These are phyloP conservation scores for Hymenoscyphus occultus DNA, from an alignment of 2,329 filamentous ascomycete genomes.

Conservation along the genomic window DNA sequence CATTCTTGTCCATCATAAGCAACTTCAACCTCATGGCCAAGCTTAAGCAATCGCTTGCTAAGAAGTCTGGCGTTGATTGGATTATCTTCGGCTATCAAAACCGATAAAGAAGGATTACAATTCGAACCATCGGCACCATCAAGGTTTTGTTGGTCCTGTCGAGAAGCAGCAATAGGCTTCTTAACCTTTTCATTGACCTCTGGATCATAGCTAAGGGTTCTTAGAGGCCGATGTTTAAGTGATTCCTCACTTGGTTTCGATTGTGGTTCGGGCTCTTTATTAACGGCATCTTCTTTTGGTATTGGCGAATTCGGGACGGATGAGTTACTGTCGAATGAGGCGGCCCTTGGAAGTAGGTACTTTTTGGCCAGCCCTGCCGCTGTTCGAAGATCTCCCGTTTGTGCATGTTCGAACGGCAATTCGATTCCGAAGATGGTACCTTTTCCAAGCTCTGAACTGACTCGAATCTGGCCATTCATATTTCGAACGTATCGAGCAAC, in stretches of 20 bases:
- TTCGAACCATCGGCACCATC: slow-evolving; percentile 71
- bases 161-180: background rate
- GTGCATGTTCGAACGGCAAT: slow-evolving; percentile 25
- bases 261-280: background rate
- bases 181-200: background rate
- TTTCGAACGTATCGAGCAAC: slow-evolving; percentile 29
- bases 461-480: slow-evolving; percentile 27
- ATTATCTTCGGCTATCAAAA: slow-evolving; percentile 82
- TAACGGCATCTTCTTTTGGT: background rate
- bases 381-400: background rate
- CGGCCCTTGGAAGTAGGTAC: background rate
- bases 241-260: background rate
- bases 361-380: background rate
- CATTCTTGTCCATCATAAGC: slow-evolving; percentile 74
- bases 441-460: slow-evolving; percentile 27
- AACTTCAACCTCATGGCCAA: slow-evolving; percentile 68
- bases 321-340: background rate
- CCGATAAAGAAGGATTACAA: slow-evolving; percentile 33
- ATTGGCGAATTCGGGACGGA: background rate
- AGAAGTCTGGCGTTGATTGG: slow-evolving; percentile 77
- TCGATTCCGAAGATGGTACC: slow-evolving; percentile 29
- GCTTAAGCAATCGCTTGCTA: slow-evolving; percentile 69
- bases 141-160: slow-evolving; percentile 5
- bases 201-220: background rate
- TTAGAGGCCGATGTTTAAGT: background rate